Evolutionary conservation across 2,329 filamentous ascomycete species (phyloP), one percentile per base, ranked within the genome.

Genomic region (Thielaviopsis punctulata): DNA sequence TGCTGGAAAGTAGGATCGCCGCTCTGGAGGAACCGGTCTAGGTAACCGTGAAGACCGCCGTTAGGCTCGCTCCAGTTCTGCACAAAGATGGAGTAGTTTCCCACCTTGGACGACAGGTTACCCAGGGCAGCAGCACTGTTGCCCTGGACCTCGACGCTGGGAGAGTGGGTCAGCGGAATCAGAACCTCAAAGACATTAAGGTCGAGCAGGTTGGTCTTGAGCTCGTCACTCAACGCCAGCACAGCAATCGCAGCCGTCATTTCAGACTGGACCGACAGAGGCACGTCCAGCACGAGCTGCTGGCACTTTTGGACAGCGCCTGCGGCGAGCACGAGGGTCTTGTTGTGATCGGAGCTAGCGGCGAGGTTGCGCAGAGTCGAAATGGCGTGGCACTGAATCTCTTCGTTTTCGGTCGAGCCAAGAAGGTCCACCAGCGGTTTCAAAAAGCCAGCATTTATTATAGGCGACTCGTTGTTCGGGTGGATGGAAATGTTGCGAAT

Each of bases 171-270:
- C 55, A 98, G 72, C 22, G 92, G 92, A 54, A 98, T 96, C 53
- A 98, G 70, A 12, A 96, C 89, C 62, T 95, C 92, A 62, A 96
- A 96, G 1, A 98, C 90, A 21, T 90, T 92, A 2, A 96, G 75
- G 56, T 86, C 89, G 52, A 98, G 71, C 12, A 98, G 75, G 62
- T 94, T 86, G 4, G 85, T 80, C 69, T 98, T 98, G 54, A 98
- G 76, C 57, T 98, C 92, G 61, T 98, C 92, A 60, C 90, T 95
- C 49, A 98, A 71, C 18, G 92, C 92, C 57, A 98, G 75, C 13
- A 98, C 92, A 36, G 92, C 92, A 66, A 98, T 95, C 1, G 92
- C 92, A n/a, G 92, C 92, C 4, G 92, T 98, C 92, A 98, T 98
- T 66, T 98, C 92, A 1, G 89, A 95, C 65, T 98, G 92, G 2